These are phyloP conservation scores for Agastache rugosa DNA, from an alignment of 257 asterid genomes.

Conservation along the genomic window DNA sequence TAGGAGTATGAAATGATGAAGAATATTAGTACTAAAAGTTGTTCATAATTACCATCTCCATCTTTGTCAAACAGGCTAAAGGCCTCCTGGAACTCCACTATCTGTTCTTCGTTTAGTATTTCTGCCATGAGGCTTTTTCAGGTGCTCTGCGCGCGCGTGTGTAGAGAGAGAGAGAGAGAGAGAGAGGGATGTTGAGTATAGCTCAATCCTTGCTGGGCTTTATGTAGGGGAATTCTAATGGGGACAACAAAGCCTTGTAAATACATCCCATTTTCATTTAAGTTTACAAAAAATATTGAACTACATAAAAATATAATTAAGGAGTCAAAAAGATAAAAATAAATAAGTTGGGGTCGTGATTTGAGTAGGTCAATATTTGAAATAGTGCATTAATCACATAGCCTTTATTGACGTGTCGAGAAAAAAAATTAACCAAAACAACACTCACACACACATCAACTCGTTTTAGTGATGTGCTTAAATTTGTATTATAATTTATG, in stretches of 20 bases:
- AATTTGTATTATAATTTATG: not conserved
- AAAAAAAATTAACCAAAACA: not conserved
- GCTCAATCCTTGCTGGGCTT: slow-evolving; percentile 55
- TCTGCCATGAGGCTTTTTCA: slow-evolving; percentile 42
- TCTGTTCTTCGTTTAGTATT: slow-evolving; percentile 42
- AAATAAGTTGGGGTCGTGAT: slow-evolving; percentile 28
- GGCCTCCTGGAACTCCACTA: slow-evolving; percentile 52
- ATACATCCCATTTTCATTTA: slow-evolving; percentile 40
- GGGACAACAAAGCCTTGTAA: slow-evolving; percentile 39
- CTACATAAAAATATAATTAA: not conserved
- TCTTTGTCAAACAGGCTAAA: slow-evolving; percentile 53
- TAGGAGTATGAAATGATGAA: not conserved
- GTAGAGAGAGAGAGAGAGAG: slow-evolving; percentile 31
- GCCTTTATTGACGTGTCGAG: not conserved
- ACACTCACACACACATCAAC: not conserved
- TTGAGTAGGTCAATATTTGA: slow-evolving; percentile 39
- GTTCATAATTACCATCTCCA: slow-evolving; percentile 47
- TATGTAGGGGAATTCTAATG: slow-evolving; percentile 46
- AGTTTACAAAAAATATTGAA: slow-evolving; percentile 28
- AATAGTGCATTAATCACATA: not conserved
- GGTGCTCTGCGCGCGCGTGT: not conserved
- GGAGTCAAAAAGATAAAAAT: slow-evolving; percentile 32
- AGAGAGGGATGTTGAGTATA: slow-evolving; percentile 42
- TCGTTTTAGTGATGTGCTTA: not conserved
- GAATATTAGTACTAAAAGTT: not conserved